Evolutionary conservation across 305 asterid species (phyloP).

Genomic region (Rubia tinctorum): DNA sequence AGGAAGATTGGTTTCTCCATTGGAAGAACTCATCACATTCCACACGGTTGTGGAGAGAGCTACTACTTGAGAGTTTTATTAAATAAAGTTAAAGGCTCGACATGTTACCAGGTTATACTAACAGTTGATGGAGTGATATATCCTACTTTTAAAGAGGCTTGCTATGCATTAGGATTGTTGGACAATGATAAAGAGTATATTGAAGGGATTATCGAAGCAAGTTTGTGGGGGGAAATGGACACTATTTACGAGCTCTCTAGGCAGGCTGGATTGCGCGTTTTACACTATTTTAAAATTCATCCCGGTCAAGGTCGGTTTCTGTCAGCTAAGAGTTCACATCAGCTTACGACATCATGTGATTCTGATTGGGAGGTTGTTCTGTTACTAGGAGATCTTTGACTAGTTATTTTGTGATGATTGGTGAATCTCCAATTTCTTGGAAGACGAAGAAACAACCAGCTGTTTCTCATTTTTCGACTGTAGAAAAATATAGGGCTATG

Average conservation of each 20-base stretch:
- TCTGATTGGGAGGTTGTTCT: no score
- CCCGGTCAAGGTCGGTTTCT: no score
- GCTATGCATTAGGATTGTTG: not conserved
- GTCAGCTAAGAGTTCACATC: no score
- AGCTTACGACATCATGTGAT: no score
- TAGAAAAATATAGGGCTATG: no score
- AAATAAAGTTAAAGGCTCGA: not conserved
- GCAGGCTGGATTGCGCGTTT: no score
- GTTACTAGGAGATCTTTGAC: no score
- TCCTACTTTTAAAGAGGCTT: conserved; percentile 2
- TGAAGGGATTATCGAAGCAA: not conserved
- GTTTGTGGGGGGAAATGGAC: not conserved
- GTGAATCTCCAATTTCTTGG: no score
- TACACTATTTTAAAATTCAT: no score
- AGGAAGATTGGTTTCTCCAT: not conserved
- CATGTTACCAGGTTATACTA: not conserved
- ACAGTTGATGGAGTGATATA: not conserved
- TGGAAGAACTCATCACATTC: not conserved
- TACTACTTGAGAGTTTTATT: not conserved
- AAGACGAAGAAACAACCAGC: no score
- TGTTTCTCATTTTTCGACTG: no score
- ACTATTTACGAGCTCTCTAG: not conserved
- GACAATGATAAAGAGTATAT: conserved; percentile 7
- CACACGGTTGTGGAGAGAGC: not conserved
- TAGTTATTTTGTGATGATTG: no score